These are phyloP conservation scores for Lyophyllum atratum DNA, from an alignment of 768 basidiomycete species.

Conservation along the genomic window DNA sequence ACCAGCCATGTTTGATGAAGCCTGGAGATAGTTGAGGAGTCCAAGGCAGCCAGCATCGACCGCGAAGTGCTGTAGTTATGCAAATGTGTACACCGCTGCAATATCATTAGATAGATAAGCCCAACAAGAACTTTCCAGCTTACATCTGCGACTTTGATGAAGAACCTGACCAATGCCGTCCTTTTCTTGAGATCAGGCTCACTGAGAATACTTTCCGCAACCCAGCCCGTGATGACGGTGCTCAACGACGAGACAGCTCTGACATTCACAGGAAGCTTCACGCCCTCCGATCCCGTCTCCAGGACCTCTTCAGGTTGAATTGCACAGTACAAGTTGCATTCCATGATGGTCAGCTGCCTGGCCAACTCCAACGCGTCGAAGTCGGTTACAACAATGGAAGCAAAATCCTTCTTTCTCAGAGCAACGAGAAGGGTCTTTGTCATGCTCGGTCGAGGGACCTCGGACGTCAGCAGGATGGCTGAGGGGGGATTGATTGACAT, in stretches of 20 bases:
- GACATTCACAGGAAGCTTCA: constrained; percentile 66
- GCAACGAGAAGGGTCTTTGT: constrained; percentile 72
- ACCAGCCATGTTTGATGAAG: constrained; percentile 94
- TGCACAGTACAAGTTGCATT: constrained; percentile 82
- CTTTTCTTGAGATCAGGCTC: constrained; percentile 90
- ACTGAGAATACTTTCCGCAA: constrained; percentile 90
- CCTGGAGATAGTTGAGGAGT: constrained; percentile 92
- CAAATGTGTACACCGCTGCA: constrained; percentile 78
- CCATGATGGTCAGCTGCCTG: constrained; percentile 93
- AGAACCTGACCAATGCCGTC: constrained; percentile 80
- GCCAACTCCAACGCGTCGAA: constrained; percentile 93
- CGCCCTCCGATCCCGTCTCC: constrained; percentile 76
- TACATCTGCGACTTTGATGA: constrained; percentile 91
- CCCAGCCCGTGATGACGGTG: constrained; percentile 94
- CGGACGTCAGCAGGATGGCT: constrained; percentile 44
- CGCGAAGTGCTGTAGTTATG: constrained; percentile 93
- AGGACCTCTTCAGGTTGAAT: constrained; percentile 90
- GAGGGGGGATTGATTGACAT: constrained; percentile 69
- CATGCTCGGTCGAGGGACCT: constrained; percentile 87
- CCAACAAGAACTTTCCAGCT: constrained; percentile 30
- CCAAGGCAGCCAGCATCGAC: constrained; percentile 91
- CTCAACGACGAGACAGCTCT: constrained; percentile 86
- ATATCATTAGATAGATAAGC: constrained; percentile 6
- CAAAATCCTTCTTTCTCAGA: constrained; percentile 67
- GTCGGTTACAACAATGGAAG: constrained; percentile 74